A percentile compares a stretch with the other conserved stretches of the same genome.
Conservation (phyloP, 2,329 filamentous ascomycete genomes). For the Colletotrichum salicis region DNA sequence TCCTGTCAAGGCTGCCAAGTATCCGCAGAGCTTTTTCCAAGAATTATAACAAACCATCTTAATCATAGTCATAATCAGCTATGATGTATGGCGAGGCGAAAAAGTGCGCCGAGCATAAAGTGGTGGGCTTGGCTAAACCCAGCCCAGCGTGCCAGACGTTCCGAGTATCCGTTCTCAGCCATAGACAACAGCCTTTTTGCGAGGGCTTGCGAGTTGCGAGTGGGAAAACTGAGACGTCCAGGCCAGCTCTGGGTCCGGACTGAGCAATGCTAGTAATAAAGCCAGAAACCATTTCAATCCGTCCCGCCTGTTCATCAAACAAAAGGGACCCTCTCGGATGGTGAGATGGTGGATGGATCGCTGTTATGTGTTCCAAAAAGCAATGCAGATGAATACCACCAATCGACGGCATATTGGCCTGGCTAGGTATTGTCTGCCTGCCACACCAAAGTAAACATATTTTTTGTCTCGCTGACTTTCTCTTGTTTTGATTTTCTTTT, state of each 20-base stretch:
- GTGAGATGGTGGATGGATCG: neutral
- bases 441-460: neutral
- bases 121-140: constrained; percentile 23
- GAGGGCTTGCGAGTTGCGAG: neutral
- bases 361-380: neutral
- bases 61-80: neutral
- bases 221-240: constrained; percentile 9
- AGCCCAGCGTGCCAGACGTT: constrained; percentile 27
- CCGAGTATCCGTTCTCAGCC: constrained; percentile 29
- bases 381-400: neutral
- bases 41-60: neutral
- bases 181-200: neutral
- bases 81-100: neutral
- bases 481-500: neutral
- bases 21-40: neutral
- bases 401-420: neutral
- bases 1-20: neutral
- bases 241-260: neutral
- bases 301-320: neutral
- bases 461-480: neutral
- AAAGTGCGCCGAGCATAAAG: constrained; percentile 7
- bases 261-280: constrained; percentile 1
- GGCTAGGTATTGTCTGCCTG: neutral
- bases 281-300: neutral
- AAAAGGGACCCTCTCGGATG: neutral